Evolutionary conservation across 2,329 filamentous ascomycete species (phyloP).

Genomic region (Colletotrichum incanum): DNA sequence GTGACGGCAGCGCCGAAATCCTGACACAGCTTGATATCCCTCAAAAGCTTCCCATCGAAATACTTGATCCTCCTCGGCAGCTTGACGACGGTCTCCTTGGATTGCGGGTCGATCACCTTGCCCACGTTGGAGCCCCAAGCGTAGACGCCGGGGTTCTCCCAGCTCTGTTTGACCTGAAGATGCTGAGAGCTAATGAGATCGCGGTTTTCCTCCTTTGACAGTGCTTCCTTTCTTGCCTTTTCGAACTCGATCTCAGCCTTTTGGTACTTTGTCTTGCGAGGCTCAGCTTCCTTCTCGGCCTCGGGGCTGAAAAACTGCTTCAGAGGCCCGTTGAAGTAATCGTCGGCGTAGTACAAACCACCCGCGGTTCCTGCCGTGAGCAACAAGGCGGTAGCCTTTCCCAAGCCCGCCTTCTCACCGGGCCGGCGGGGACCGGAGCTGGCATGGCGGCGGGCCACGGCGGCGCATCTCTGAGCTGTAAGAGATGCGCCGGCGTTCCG

Average conservation of each 20-base stretch:
- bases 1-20: slow-evolving; percentile 89
- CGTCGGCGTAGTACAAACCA: slow-evolving; percentile 56
- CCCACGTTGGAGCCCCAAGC: slow-evolving; percentile 93
- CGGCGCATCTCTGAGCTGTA: slow-evolving; percentile 35
- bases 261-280: slow-evolving; percentile 43
- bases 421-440: slow-evolving; percentile 26
- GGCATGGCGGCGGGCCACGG: slow-evolving; percentile 33
- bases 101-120: slow-evolving; percentile 87
- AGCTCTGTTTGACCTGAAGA: slow-evolving; percentile 87
- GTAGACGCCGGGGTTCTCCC: slow-evolving; percentile 89
- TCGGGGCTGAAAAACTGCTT: slow-evolving; percentile 27
- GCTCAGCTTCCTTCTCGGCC: slow-evolving; percentile 20
- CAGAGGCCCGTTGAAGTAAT: slow-evolving; percentile 38
- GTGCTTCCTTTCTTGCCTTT: slow-evolving; percentile 69
- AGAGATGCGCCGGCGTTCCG: slow-evolving; percentile 36
- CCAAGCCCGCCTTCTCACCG: slow-evolving; percentile 13
- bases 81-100: slow-evolving; percentile 84
- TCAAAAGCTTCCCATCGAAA: slow-evolving; percentile 87
- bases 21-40: slow-evolving; percentile 88
- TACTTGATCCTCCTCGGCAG: slow-evolving; percentile 82
- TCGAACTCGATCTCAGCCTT: slow-evolving; percentile 78
- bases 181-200: slow-evolving; percentile 89
- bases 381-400: slow-evolving; percentile 16
- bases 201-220: slow-evolving; percentile 79
- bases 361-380: slow-evolving; percentile 52